Conservation (phyloP, 108 stramenopile species). For the Pseudonitzschia delicatissima region DNA sequence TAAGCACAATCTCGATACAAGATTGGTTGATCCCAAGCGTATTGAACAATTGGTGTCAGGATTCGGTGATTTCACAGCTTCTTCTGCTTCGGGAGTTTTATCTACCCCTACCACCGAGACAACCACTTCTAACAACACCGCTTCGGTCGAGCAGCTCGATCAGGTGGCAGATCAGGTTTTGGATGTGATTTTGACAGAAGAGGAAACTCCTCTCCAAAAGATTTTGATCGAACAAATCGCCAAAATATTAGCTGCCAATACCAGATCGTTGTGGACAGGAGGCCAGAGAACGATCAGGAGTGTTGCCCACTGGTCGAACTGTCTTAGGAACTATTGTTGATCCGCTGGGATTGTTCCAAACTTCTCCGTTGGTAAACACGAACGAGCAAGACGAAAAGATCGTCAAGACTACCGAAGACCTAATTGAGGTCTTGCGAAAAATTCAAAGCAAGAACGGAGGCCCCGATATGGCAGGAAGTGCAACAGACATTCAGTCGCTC, state of each 20-base stretch:
- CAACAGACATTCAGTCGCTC: slow-evolving; percentile 48
- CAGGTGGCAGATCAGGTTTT: slow-evolving; percentile 63
- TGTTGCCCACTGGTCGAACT: slow-evolving; percentile 67
- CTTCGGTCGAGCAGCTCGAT: slow-evolving; percentile 48
- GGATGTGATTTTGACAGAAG: slow-evolving; percentile 73
- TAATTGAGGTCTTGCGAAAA: slow-evolving; percentile 35
- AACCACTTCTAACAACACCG: slow-evolving; percentile 35
- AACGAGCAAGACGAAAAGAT: slow-evolving; percentile 68
- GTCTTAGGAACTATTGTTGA: slow-evolving; percentile 79
- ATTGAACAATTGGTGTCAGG: slow-evolving; percentile 82
- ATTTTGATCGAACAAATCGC: slow-evolving; percentile 83
- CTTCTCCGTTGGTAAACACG: slow-evolving; percentile 66
- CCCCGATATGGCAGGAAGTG: not conserved
- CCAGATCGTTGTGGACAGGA: slow-evolving; percentile 65
- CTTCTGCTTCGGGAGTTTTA: slow-evolving; percentile 54
- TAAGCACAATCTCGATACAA: slow-evolving; percentile 59
- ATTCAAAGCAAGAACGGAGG: slow-evolving; percentile 11
- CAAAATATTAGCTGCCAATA: slow-evolving; percentile 68
- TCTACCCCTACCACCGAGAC: not conserved
- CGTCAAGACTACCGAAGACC: slow-evolving; percentile 71
- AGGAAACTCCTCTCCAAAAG: slow-evolving; percentile 76
- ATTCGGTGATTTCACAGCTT: slow-evolving; percentile 74
- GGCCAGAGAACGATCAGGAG: slow-evolving; percentile 61
- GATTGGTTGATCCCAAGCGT: slow-evolving; percentile 75
- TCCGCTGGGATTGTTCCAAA: slow-evolving; percentile 81